Evolutionary conservation across 202 grass and related monocot genomes (phyloP).

Genomic region (Panicum hallii): DNA sequence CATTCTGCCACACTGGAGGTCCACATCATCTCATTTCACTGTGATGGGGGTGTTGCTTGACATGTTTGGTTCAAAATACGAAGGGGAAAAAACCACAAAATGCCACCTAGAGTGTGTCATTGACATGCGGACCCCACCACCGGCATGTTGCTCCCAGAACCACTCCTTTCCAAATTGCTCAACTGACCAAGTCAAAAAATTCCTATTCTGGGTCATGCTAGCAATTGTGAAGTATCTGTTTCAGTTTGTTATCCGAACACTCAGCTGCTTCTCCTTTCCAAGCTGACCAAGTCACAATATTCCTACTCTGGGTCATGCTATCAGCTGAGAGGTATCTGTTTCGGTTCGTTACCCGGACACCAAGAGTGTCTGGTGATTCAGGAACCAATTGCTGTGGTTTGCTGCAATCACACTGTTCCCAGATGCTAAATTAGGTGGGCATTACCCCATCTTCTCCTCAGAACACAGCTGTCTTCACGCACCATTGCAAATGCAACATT

Average conservation of each 20-base stretch:
- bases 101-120: not conserved
- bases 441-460: not conserved
- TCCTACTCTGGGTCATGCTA: not conserved
- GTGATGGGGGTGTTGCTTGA: not conserved
- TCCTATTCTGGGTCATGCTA: not conserved
- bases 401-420: not conserved
- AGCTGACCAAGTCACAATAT: not conserved
- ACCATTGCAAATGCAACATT: not conserved
- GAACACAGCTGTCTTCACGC: too few relatives aligned
- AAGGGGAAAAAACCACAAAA: not conserved
- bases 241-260: not conserved
- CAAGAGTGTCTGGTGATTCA: not conserved
- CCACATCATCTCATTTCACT: not conserved
- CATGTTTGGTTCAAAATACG: not conserved
- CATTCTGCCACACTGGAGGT: not conserved
- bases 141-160: not conserved
- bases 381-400: not conserved
- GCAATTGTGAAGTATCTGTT: not conserved
- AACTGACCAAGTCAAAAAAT: not conserved
- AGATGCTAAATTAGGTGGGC: conserved; percentile 19
- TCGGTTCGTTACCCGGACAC: not conserved
- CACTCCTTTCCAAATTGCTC: not conserved
- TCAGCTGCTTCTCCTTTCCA: not conserved
- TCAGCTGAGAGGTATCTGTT: not conserved
- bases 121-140: not conserved